A percentile compares a stretch with the other conserved stretches of the same genome.
These are phyloP conservation scores for Zea mays DNA, from an alignment of 176 grass and related monocot species.

Conservation along the genomic window DNA sequence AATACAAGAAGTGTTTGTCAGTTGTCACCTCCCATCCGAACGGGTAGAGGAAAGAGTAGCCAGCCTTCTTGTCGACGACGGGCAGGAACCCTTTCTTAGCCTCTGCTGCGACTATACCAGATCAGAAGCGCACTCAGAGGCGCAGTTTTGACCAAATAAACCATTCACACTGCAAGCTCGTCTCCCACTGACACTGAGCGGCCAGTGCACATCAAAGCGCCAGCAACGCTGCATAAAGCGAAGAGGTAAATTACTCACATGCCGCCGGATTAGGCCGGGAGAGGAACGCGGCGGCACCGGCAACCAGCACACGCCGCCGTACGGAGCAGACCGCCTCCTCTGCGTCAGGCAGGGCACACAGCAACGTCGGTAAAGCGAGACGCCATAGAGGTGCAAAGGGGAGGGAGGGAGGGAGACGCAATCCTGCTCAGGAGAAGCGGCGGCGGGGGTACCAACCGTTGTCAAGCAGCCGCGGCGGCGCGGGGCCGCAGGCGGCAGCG, in stretches of 20 bases:
- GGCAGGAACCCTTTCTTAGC: conserved; percentile 79
- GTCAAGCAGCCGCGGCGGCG: conserved; percentile 1
- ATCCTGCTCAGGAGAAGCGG: background rate
- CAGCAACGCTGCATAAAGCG: background rate
- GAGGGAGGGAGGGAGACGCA: background rate
- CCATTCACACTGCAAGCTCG: conserved; percentile 14
- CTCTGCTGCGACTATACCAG: conserved; percentile 89
- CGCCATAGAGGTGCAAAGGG: background rate
- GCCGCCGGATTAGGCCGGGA: conserved; percentile 49
- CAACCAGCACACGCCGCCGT: conserved; percentile 59
- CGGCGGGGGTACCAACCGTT: conserved; percentile 9
- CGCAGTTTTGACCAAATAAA: conserved; percentile 39
- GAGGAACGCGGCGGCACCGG: conserved; percentile 49
- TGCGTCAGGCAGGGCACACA: background rate
- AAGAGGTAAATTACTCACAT: conserved; percentile 53
- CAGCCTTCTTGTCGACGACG: conserved; percentile 64
- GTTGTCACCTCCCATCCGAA: conserved; percentile 87
- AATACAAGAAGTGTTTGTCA: conserved; percentile 33
- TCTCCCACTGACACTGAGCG: background rate
- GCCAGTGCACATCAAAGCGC: background rate
- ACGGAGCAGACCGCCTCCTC: conserved; percentile 27
- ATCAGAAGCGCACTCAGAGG: conserved; percentile 84
- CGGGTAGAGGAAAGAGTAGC: conserved; percentile 84
- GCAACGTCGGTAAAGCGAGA: background rate
- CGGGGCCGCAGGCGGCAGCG: conserved; percentile 11